These are phyloP conservation scores for Trichophyton schoenleinii DNA, from an alignment of 2,329 filamentous ascomycete species.

Conservation along the genomic window DNA sequence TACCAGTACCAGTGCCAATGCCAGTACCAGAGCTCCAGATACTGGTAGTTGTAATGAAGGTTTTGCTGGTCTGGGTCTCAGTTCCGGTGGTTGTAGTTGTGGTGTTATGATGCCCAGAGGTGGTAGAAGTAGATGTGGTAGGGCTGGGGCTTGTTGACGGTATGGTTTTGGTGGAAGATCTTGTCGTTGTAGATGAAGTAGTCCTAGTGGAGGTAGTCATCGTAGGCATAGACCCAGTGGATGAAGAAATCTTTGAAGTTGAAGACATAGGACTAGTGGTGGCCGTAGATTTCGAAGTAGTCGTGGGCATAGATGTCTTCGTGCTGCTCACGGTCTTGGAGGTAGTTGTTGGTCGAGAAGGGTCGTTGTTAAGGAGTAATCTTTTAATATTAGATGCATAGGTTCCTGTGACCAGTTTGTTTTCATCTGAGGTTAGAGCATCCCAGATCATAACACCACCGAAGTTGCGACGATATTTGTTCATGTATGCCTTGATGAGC, in stretches of 20 bases:
- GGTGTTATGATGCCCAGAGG: background rate
- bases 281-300: conserved; percentile 10
- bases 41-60: background rate
- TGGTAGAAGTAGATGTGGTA: background rate
- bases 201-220: background rate
- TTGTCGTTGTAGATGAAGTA: background rate
- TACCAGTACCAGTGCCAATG: background rate
- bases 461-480: conserved; percentile 33
- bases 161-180: background rate
- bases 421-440: conserved; percentile 14
- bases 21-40: background rate
- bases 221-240: no score
- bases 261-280: conserved; percentile 9
- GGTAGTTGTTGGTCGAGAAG: conserved; percentile 13
- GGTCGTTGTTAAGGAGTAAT: conserved; percentile 9
- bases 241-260: background rate
- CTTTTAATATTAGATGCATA: conserved; percentile 16
- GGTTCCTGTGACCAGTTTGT: conserved; percentile 9
- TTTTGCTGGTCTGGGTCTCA: background rate
- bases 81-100: background rate
- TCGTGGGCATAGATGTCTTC: conserved; percentile 9
- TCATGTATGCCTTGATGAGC: conserved; percentile 34
- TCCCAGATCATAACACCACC: conserved; percentile 44
- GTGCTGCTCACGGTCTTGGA: conserved; percentile 12
- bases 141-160: background rate